Evolutionary conservation across 2,329 filamentous ascomycete genomes (phyloP).

Genomic region (Shiraia bambusicola): DNA sequence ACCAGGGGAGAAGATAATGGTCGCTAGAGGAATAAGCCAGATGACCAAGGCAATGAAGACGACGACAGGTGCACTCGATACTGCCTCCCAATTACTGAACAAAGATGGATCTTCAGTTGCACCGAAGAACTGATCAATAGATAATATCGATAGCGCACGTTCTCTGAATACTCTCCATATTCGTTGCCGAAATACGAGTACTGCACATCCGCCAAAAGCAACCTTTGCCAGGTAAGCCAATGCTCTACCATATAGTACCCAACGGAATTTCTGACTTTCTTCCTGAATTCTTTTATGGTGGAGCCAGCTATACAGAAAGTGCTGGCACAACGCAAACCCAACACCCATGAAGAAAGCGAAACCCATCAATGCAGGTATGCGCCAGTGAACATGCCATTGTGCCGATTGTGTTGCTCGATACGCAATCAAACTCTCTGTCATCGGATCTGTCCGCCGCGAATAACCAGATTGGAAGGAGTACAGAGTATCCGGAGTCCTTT

Average conservation of each 20-base stretch:
- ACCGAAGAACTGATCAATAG: slow-evolving; percentile 41
- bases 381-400: slow-evolving; percentile 42
- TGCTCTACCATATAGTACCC: slow-evolving; percentile 38
- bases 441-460: slow-evolving; percentile 31
- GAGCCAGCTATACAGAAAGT: slow-evolving; percentile 34
- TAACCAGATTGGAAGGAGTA: slow-evolving; percentile 23
- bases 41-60: slow-evolving; percentile 32
- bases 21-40: slow-evolving; percentile 41
- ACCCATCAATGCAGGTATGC: slow-evolving; percentile 31
- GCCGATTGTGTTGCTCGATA: slow-evolving; percentile 35
- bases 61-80: slow-evolving; percentile 30
- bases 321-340: slow-evolving; percentile 34
- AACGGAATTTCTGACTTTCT: slow-evolving; percentile 32
- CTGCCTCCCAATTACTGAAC: slow-evolving; percentile 37
- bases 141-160: slow-evolving; percentile 34
- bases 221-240: slow-evolving; percentile 41
- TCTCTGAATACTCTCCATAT: slow-evolving; percentile 41
- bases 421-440: slow-evolving; percentile 34
- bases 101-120: slow-evolving; percentile 38
- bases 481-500: slow-evolving; percentile 23
- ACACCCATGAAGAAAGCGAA: slow-evolving; percentile 32
- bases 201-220: slow-evolving; percentile 35
- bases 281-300: slow-evolving; percentile 29
- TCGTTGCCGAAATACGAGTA: slow-evolving; percentile 38
- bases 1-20: slow-evolving; percentile 43